These are phyloP conservation scores for Fusarium sulawesiense DNA, from an alignment of 2,329 filamentous ascomycete species.

Conservation along the genomic window DNA sequence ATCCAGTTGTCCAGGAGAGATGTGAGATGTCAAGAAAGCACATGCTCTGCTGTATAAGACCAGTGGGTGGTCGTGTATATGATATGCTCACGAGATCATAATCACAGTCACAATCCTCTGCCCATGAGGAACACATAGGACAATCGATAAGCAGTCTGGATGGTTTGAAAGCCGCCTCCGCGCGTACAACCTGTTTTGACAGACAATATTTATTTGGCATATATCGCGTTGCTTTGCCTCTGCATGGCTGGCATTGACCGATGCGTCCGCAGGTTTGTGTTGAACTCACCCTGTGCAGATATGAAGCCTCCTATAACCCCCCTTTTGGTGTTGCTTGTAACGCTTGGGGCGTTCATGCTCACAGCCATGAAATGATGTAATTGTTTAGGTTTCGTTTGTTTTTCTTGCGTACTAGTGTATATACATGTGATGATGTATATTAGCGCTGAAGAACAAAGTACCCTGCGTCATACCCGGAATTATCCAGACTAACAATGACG, in stretches of 20 bases:
- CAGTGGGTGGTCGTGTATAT: not conserved
- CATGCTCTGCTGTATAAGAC: constrained; percentile 20
- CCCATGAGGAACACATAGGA: constrained; percentile 13
- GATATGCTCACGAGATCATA: constrained; percentile 37
- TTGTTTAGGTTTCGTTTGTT: not conserved
- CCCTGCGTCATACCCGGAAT: constrained; percentile 28
- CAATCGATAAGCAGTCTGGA: constrained; percentile 8
- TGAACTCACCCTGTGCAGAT: not conserved
- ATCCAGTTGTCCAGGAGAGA: constrained; percentile 34
- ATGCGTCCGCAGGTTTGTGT: not conserved
- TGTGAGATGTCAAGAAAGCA: constrained; percentile 24
- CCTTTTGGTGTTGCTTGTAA: constrained; percentile 1
- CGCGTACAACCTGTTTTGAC: not conserved
- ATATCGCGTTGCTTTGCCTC: not conserved
- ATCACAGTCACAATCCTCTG: constrained; percentile 28
- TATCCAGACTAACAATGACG: constrained; percentile 9
- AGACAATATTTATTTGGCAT: not conserved
- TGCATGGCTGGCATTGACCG: not conserved
- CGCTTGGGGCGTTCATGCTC: not conserved
- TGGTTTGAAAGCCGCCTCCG: not conserved
- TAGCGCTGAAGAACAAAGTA: constrained; percentile 12
- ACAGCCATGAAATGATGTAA: constrained; percentile 37
- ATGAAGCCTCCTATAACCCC: not conserved
- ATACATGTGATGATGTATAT: constrained; percentile 35
- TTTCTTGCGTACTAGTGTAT: constrained; percentile 1